Base-by-base conservation (phyloP, 23 red algal genomes). In the Gracilaria domingensis region DNA sequence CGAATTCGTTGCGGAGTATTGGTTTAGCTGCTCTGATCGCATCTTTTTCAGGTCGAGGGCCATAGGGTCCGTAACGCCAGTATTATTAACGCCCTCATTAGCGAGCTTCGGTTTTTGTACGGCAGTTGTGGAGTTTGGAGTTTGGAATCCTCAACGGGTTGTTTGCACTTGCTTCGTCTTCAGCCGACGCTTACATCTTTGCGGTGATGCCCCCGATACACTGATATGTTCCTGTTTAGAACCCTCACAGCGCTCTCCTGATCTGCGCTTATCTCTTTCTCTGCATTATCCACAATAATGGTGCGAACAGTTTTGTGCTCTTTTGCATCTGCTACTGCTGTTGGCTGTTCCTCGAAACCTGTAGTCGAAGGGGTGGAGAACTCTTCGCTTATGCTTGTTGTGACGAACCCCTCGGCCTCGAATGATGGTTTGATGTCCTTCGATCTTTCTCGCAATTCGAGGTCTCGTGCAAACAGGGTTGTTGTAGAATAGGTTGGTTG, bases 101-200 rank as follows among this genome's bases (percentile, higher is more conserved):
- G 8, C 6, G 16, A 23, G 34, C 67, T 23, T 73, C 12, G 23
- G 20, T n/a, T 77, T 45, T 49, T 40, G 20, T 14, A 42, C 11
- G 2, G 9, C 26, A 30, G 72, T 2, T 50, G 42, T 37, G 50
- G 69, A 6, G 39, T 12, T 67, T 14, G 72, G 45, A 51, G 12
- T 77, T 49, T 77, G 72, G 42, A 77, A 77, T 2, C 40, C 72
- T 3, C 40, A 4, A 51, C 49, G 72, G 2, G 72, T 77, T 28
- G 45, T 77, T 77, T 77, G 72, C 72, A 77, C 72, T 6, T 77
- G 72, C 32, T 77, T 77, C 32, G 72, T 77, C 39, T 77, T 77
- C 25, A 30, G 13, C 17, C 72, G 72, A 6, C 72, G 72, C 72
- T 77, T 77, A 48, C 9, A 28, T 45, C 3, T 50, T 0, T 45